Percentiles rank a stretch among this genome's conserved stretches.
Conservation (phyloP, 495 filamentous ascomycete species). For the Lasiosphaeris hirsuta region DNA sequence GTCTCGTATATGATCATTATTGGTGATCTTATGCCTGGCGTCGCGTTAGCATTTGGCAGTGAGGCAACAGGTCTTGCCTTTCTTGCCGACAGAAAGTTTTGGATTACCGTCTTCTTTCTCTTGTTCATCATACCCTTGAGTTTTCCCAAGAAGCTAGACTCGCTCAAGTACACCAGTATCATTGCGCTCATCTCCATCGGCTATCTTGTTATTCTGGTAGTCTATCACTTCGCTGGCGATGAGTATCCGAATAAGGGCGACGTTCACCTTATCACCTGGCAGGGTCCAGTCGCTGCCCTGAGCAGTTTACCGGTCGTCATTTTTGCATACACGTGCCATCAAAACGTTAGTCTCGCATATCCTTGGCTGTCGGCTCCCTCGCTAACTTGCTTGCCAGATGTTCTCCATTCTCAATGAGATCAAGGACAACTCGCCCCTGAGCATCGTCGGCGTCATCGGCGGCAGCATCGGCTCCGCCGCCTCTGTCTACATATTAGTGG, state of each 20-base stretch:
- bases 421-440: conserved; percentile 70
- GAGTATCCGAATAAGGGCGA: conserved; percentile 66
- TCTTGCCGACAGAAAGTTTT: conserved; percentile 86
- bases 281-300: conserved; percentile 71
- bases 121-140: conserved; percentile 90
- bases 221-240: conserved; percentile 86
- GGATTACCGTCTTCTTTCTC: conserved; percentile 98
- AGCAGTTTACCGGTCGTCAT: conserved; percentile 91
- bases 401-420: conserved; percentile 98
- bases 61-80: conserved; percentile 59
- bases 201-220: conserved; percentile 85
- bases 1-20: conserved; percentile 98
- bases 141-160: conserved; percentile 86
- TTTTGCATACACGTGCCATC: conserved; percentile 98
- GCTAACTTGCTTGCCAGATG: conserved; percentile 60
- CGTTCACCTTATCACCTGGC: conserved; percentile 71
- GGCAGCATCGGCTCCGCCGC: conserved; percentile 80
- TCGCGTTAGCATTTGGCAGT: conserved; percentile 66
- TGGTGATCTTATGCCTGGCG: conserved; percentile 95
- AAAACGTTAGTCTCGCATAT: conserved; percentile 63
- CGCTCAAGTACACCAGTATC: conserved; percentile 93
- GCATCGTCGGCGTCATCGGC: conserved; percentile 74
- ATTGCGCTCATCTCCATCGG: conserved; percentile 89
- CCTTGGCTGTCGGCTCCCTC: not conserved
- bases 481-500: conserved; percentile 82